Conservation (phyloP, 2,329 filamentous ascomycete genomes). For the Penicillium polonicum region DNA sequence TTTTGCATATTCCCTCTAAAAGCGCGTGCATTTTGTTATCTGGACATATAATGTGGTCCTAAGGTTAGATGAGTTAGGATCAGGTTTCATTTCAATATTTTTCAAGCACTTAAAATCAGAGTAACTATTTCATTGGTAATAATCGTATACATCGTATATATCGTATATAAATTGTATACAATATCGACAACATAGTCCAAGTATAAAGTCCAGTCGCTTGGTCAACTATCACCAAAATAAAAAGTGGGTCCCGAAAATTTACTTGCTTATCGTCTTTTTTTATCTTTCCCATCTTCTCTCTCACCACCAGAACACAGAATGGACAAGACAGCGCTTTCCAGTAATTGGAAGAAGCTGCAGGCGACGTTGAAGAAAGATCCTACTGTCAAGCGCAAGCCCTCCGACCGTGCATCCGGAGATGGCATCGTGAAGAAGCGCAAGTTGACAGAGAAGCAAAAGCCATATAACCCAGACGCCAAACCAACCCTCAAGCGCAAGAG, state of each 20-base stretch:
- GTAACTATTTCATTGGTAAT: background rate
- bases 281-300: conserved; percentile 6
- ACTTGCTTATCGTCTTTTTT: conserved; percentile 12
- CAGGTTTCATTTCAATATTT: conserved; percentile 3
- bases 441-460: conserved; percentile 27
- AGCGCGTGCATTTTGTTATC: conserved; percentile 21
- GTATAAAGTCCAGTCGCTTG: background rate
- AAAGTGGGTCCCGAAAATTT: conserved; percentile 16
- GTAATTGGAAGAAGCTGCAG: conserved; percentile 54
- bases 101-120: background rate
- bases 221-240: conserved; percentile 8
- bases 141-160: background rate
- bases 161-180: background rate
- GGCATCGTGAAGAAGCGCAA: conserved; percentile 36
- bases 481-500: conserved; percentile 30
- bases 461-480: conserved; percentile 13
- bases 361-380: conserved; percentile 42
- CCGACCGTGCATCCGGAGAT: conserved; percentile 32
- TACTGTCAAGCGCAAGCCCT: conserved; percentile 35
- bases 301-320: conserved; percentile 32
- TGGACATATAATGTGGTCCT: conserved; percentile 22
- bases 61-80: background rate
- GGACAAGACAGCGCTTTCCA: conserved; percentile 47
- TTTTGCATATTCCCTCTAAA: conserved; percentile 24
- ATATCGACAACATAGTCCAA: background rate